phyloP scores from a whole-genome alignment of 345 rosid species.

The Syzygium grande region DNA sequence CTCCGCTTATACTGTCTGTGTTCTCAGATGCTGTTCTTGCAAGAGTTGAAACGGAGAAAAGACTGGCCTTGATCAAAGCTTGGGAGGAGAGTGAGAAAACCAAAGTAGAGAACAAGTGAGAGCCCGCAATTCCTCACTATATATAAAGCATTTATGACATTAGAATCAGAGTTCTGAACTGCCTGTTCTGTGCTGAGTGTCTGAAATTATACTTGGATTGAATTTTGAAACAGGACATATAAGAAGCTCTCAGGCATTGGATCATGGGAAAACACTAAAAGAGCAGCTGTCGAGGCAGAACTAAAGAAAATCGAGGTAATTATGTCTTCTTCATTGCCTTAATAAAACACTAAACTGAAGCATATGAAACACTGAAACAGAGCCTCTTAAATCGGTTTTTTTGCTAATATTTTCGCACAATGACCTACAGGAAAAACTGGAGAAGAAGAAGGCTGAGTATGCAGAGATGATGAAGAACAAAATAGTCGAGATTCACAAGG shows the following conservation, averaged over 20 bases:
- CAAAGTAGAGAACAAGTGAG: constrained; percentile 74
- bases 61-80: constrained; percentile 51
- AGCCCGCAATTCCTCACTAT: neutral
- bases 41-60: constrained; percentile 50
- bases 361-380: neutral
- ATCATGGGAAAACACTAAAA: constrained; percentile 62
- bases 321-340: neutral
- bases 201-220: neutral
- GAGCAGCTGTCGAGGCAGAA: constrained; percentile 37
- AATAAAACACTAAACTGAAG: neutral
- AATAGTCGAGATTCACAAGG: constrained; percentile 44
- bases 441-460: constrained; percentile 48
- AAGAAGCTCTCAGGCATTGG: constrained; percentile 40
- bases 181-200: neutral
- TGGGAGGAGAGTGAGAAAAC: constrained; percentile 90
- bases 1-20: neutral
- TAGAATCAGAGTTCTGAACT: neutral
- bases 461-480: constrained; percentile 50
- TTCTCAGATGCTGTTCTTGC: constrained; percentile 37
- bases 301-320: constrained; percentile 55
- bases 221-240: constrained; percentile 37
- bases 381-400: neutral
- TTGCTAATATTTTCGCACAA: neutral
- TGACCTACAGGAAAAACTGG: constrained; percentile 38
- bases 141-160: neutral